Percentiles rank a stretch among this genome's conserved stretches.
Evolutionary conservation across 2,329 filamentous ascomycete genomes (phyloP).

Genomic region (Aspergillus neotritici): DNA sequence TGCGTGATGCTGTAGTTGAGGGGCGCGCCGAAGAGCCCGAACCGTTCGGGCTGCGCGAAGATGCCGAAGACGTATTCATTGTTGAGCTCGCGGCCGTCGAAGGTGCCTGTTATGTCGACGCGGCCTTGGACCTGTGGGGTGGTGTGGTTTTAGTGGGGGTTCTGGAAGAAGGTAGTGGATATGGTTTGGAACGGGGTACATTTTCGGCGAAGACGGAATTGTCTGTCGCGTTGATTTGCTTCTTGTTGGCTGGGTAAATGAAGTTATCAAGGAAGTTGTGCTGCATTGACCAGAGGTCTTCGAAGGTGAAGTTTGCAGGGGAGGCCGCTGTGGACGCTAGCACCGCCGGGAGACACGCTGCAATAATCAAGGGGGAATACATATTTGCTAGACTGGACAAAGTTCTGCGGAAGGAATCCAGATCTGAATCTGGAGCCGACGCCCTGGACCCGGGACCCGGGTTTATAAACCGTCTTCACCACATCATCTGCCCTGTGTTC

Average conservation of each 20-base stretch:
- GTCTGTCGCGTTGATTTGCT: slow-evolving; percentile 18
- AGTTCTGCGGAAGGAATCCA: too few species aligned
- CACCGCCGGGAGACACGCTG: background rate
- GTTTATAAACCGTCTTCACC: too few species aligned
- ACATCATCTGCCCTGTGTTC: too few species aligned
- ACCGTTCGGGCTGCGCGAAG: slow-evolving; percentile 15
- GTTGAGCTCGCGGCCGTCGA: slow-evolving; percentile 11
- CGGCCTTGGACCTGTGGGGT: slow-evolving; percentile 27
- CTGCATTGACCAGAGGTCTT: slow-evolving; percentile 20
- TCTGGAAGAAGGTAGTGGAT: too few species aligned
- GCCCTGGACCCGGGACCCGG: too few species aligned
- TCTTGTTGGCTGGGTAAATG: slow-evolving; percentile 20
- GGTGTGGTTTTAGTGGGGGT: too few species aligned
- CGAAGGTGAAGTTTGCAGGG: slow-evolving; percentile 12
- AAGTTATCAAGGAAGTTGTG: slow-evolving; percentile 21
- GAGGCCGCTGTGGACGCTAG: background rate
- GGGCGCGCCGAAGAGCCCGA: slow-evolving; percentile 19
- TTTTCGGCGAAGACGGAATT: slow-evolving; percentile 19
- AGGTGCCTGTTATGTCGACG: slow-evolving; percentile 10
- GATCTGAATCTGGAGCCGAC: too few species aligned
- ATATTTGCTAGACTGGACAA: background rate
- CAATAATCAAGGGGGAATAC: background rate
- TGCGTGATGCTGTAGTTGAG: slow-evolving; percentile 23
- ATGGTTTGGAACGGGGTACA: slow-evolving; percentile 6
- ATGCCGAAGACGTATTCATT: slow-evolving; percentile 18